These are phyloP conservation scores for Setaria viridis DNA, from an alignment of 202 grass and related monocot genomes.

Conservation along the genomic window DNA sequence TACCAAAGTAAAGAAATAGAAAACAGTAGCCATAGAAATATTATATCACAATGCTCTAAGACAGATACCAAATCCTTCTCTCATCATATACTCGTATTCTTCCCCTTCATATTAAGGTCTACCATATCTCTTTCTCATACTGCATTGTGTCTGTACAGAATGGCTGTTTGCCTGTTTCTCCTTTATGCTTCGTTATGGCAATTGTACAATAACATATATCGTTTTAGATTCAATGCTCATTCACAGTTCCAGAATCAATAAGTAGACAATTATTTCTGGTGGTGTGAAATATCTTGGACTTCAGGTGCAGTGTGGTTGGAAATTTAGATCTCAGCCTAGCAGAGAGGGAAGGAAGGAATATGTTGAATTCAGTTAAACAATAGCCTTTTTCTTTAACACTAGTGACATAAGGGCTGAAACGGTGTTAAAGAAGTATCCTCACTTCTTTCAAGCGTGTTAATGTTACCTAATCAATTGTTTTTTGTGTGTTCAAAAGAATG, in stretches of 20 bases:
- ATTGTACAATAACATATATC: neutral
- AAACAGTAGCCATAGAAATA: neutral
- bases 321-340: neutral
- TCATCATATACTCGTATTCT: neutral
- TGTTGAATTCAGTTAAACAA: conserved; percentile 15
- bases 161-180: neutral
- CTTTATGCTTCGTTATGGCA: neutral
- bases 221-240: neutral
- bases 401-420: conserved; percentile 29
- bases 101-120: neutral
- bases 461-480: neutral
- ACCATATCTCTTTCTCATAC: conserved; percentile 21
- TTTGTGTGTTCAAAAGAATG: neutral
- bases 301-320: neutral
- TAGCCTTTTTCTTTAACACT: neutral
- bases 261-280: conserved; percentile 7
- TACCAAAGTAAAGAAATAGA: neutral
- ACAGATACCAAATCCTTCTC: neutral
- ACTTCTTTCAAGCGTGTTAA: neutral
- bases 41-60: neutral
- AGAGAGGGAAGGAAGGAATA: conserved; percentile 7
- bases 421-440: neutral
- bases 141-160: neutral
- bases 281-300: conserved; percentile 25
- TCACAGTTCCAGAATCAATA: conserved; percentile 8